Evolutionary conservation across 2,329 filamentous ascomycete species (phyloP), one percentile per base, ranked within the genome.

Genomic region (Aspergillus brunneoviolaceus): DNA sequence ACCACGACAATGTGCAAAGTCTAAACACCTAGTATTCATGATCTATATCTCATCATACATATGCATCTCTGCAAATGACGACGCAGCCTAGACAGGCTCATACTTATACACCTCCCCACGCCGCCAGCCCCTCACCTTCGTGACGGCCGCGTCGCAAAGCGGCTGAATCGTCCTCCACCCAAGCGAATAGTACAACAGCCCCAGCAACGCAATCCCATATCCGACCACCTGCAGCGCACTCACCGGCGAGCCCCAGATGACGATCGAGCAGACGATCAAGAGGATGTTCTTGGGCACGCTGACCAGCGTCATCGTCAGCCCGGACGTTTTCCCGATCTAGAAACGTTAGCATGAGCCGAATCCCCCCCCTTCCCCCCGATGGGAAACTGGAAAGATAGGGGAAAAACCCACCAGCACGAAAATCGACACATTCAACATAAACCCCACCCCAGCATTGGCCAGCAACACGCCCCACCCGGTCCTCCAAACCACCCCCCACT

Each of bases 241-340:
- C 69, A 93, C 87, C 35, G 84, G 81, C 54, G 89, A 90, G 62
- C 83, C 81, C 87, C 90, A 93, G 71, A 93, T 87, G 67, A 90
- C 72, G 72, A 93, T 87, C 52, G 89, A 91, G 57, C 85, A 82
- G 59, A 84, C 78, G 64, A 94, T 89, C 55, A 95, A 87, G 57
- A 94, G 84, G 61, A 94, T 92, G 72, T 91, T 90, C 77, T 94
- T 95, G 69, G 93, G 85, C 63, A 95, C 90, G 70, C 91, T 90
- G 56, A 87, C 91, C 19, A 95, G 85, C 27, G 90, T 91, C 77
- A 94, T 88, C 69, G 92, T 89, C 49, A 95, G 85, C 55, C 89
- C 89, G 2, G 90, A 94, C 4, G 90, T 94, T 77, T 90, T 91
- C 70, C 90, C 90, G 69, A 94, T 94, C 90, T 93, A 14, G 27